Evolutionary conservation across 148 eudicot species (phyloP).

Genomic region (Camellia japonica): DNA sequence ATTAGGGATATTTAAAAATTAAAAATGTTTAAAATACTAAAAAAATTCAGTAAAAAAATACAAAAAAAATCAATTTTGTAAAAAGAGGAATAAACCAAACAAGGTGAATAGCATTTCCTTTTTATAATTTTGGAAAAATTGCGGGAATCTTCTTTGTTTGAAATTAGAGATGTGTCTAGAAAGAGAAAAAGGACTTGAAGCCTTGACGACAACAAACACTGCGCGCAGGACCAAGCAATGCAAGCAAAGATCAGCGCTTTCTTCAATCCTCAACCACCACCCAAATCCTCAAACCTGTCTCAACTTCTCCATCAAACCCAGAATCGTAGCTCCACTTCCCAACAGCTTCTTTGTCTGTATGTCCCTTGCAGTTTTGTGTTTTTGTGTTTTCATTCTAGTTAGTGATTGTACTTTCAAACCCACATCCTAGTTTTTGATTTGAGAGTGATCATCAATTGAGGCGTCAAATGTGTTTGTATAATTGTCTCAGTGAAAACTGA

Average conservation of each 20-base stretch:
- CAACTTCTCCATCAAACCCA: neutral
- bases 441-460: neutral
- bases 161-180: neutral
- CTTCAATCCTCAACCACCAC: constrained; percentile 12
- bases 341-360: neutral
- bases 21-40: no score
- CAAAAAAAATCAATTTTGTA: no score
- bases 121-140: neutral
- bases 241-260: constrained; percentile 22
- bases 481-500: constrained; percentile 5
- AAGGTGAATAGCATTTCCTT: no score
- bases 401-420: neutral
- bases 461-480: constrained; percentile 4
- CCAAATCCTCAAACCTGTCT: neutral
- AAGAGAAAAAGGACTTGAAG: neutral
- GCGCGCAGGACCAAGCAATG: neutral
- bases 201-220: neutral
- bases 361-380: neutral
- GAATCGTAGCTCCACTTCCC: neutral
- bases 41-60: no score
- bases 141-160: constrained; percentile 1
- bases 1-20: no score
- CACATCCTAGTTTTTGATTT: neutral
- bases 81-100: no score
- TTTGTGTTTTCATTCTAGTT: neutral